These are phyloP conservation scores for Calonectria naviculata DNA, from an alignment of 2,329 filamentous ascomycete species.

Conservation along the genomic window DNA sequence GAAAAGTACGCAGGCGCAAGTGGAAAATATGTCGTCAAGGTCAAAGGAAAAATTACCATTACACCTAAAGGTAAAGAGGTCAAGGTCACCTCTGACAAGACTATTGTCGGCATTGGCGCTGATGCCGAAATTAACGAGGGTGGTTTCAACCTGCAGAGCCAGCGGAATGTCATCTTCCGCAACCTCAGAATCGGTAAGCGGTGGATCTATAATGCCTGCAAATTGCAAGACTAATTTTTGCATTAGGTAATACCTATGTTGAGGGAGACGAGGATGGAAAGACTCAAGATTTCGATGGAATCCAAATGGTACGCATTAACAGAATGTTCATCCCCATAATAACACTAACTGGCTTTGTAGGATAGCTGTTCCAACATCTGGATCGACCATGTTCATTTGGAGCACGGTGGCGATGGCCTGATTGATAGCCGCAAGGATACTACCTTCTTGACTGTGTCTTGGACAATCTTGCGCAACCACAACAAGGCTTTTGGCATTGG, in stretches of 20 bases:
- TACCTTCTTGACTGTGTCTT: slow-evolving; percentile 38
- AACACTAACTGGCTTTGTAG: slow-evolving; percentile 1
- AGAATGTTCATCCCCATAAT: not conserved
- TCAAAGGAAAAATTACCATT: slow-evolving; percentile 36
- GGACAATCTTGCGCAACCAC: slow-evolving; percentile 37
- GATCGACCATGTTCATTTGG: slow-evolving; percentile 40
- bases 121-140: slow-evolving; percentile 36
- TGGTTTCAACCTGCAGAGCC: slow-evolving; percentile 33
- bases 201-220: not conserved
- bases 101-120: slow-evolving; percentile 37
- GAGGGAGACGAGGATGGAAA: slow-evolving; percentile 36
- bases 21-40: slow-evolving; percentile 38
- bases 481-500: slow-evolving; percentile 42
- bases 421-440: slow-evolving; percentile 42
- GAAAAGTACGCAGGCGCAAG: slow-evolving; percentile 33
- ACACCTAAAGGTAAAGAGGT: slow-evolving; percentile 36
- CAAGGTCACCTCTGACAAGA: slow-evolving; percentile 36
- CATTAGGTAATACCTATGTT: slow-evolving; percentile 26
- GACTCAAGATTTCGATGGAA: slow-evolving; percentile 38
- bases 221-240: not conserved
- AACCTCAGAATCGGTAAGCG: slow-evolving; percentile 37
- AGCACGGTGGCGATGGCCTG: slow-evolving; percentile 37
- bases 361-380: slow-evolving; percentile 37
- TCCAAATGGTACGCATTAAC: slow-evolving; percentile 29
- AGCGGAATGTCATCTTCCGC: slow-evolving; percentile 37